Base-by-base conservation (phyloP, 106 monocot genomes). In the Amphibolis antarctica region DNA sequence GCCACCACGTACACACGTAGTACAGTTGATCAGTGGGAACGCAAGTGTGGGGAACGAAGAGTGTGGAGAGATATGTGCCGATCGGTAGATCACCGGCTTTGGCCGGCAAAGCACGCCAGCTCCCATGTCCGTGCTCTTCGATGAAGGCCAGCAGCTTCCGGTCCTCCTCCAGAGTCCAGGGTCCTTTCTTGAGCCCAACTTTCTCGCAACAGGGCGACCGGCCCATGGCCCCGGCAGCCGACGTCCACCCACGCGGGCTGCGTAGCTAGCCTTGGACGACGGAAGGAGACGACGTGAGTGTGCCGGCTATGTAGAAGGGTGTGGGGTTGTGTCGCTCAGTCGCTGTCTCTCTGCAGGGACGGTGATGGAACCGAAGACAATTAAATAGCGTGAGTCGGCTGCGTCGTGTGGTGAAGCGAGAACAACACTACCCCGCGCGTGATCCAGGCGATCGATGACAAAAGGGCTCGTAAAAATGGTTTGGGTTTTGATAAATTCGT, bases 121-220 rank as follows among this genome's bases (percentile, higher is more conserved):
- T 70, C 10, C 59, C 69, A 28, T 70, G 69, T 18, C 60, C 69
- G 50, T 70, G 24, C 49, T 46, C 19, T 3, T 70, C 69, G 18
- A 70, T 70, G 69, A 30, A 70, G 12, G 29, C 48, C 48, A 70
- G 28, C 17, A 70, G 60, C 60, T 60, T 70, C 45, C 59, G 69
- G 69, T 69, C 69, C 19, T 69, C 69, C 59, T 69, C 69, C 13
- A 59, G 69, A 12, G 69, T 69, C 69, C 69, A 69, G 20, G 69
- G 69, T 14, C 69, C 69, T 28, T 69, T 69, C 69, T 69, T 69
- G 43, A 69, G 69, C 1, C 60, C 69, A 17, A 60, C 48, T 45
- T 65, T 65, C 48, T 70, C 69, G 49, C 69, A 70, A 60, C 69
- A 70, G 17, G 69, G 69, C 27, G 69, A 70, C 12, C 69, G 22